Evolutionary conservation across 129 eudicot species (phyloP), one percentile per base, ranked within the genome.

Genomic region (Ambrosia artemisiifolia): DNA sequence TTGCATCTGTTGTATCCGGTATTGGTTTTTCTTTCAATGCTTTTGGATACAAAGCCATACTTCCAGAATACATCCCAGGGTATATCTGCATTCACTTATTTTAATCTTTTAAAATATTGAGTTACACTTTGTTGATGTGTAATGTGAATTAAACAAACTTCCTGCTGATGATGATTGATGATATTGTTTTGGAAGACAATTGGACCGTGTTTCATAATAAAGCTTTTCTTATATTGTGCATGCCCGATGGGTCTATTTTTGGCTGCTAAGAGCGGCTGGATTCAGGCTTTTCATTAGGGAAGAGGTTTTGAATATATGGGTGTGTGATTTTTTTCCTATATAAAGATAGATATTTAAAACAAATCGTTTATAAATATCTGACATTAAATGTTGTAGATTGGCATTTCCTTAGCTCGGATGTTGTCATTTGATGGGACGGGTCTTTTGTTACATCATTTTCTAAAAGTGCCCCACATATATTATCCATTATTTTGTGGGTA

Each of bases 291-390:
- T 92, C 65, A 92, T 92, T 49, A 92, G 98, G 67, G 98, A 92
- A 89, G 98, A 92, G 85, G 98, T 96, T 62, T 85, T 92, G 78
- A 92, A 92, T 85, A 92, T 87, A 83, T 92, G 98, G 98, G 96
- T 92, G 79, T 71, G 90, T 83, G 81, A 73, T 73, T 75, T 75
- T 64, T 12, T 36, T n/a, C 32, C 12, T n/a, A 69, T 46, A 8
- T 35, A 5, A 20, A 17, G 34, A 59, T 19, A 24, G 5, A 20
- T 63, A 9, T 24, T 35, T 69, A 12, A 34, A 49, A 10, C 30
- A 62, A 62, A 24, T 53, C 64, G 43, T 55, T 16, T 49, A 69
- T 60, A 59, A 54, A 28, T 63, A 5, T 63, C 33, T 51, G 16
- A 69, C 43, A 11, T 51, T 35, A 2, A 63, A 68, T 80, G 78